Percentiles rank a stretch among this genome's conserved stretches.
phyloP scores from a whole-genome alignment of 1,284 basidiomycete genomes.

The Trichosporon sp. region DNA sequence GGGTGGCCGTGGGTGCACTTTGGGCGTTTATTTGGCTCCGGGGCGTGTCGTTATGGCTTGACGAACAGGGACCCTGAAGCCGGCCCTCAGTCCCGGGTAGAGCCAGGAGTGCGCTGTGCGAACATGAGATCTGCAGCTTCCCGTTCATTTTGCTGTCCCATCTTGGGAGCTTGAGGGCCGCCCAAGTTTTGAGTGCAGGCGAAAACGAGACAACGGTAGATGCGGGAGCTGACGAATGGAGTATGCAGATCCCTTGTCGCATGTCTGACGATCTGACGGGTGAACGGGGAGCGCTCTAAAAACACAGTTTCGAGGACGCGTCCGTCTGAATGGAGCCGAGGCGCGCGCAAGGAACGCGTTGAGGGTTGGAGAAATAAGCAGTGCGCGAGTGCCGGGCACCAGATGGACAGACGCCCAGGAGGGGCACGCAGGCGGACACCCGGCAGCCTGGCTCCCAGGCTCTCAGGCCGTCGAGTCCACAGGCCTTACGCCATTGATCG shows the following conservation, averaged over 20 bases:
- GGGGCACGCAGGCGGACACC: background rate
- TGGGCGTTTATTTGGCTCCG: background rate
- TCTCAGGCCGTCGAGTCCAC: background rate
- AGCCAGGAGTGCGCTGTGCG: conserved; percentile 4
- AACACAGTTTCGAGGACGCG: background rate
- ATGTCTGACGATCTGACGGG: background rate
- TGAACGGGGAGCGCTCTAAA: background rate
- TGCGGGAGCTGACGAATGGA: conserved; percentile 6
- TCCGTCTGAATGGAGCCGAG: background rate
- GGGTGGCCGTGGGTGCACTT: background rate
- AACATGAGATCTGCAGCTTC: conserved; percentile 13
- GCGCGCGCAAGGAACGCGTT: conserved; percentile 7
- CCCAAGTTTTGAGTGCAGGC: background rate
- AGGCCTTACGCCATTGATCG: conserved; percentile 4
- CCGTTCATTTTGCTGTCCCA: conserved; percentile 2
- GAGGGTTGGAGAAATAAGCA: conserved; percentile 1
- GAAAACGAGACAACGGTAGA: background rate
- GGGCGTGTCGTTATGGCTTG: background rate
- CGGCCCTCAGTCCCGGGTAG: conserved; percentile 3
- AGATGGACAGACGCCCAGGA: too few species aligned
- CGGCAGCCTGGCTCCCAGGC: background rate
- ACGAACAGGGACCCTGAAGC: background rate
- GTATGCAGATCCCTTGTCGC: background rate
- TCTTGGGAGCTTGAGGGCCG: background rate
- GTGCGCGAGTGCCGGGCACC: background rate